phyloP scores from a whole-genome alignment of 768 basidiomycete species.

The Suillus variegatus region DNA sequence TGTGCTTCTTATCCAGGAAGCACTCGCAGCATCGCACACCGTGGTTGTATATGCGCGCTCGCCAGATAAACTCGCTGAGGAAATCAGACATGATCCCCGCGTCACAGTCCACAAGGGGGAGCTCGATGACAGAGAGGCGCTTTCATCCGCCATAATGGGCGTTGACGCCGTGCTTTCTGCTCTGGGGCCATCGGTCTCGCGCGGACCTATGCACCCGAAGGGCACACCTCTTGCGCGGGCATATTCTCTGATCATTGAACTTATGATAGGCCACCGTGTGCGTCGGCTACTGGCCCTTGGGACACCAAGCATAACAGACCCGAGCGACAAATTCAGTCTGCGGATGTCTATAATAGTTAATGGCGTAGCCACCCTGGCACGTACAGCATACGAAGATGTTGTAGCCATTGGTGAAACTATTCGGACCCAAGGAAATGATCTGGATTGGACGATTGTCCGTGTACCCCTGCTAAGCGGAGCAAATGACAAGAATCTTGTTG shows the following conservation, averaged over 20 bases:
- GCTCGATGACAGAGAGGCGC: slow-evolving; percentile 50
- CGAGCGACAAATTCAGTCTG: slow-evolving; percentile 55
- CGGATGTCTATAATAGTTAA: slow-evolving; percentile 40
- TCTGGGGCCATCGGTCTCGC: slow-evolving; percentile 53
- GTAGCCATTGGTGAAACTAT: slow-evolving; percentile 63
- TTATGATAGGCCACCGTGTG: slow-evolving; percentile 54
- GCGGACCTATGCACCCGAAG: slow-evolving; percentile 41
- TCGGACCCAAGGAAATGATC: slow-evolving; percentile 44
- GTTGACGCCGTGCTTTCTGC: slow-evolving; percentile 67
- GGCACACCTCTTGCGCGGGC: slow-evolving; percentile 63
- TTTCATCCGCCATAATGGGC: slow-evolving; percentile 54
- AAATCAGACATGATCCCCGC: slow-evolving; percentile 43
- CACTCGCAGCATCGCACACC: slow-evolving; percentile 44
- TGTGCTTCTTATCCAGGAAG: slow-evolving; percentile 55
- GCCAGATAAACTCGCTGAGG: slow-evolving; percentile 60
- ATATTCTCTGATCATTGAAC: slow-evolving; percentile 54
- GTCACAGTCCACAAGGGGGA: slow-evolving; percentile 56
- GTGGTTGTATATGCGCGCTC: slow-evolving; percentile 66
- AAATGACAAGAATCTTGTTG: slow-evolving; percentile 45
- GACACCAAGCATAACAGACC: slow-evolving; percentile 65
- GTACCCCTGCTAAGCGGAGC: slow-evolving; percentile 63
- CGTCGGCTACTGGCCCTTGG: slow-evolving; percentile 67
- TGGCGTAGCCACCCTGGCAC: slow-evolving; percentile 40
- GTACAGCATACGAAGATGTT: slow-evolving; percentile 66
- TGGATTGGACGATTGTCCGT: slow-evolving; percentile 72